Base-by-base conservation (phyloP, 2,329 filamentous ascomycete species). In the Aspergillus ochraceoroseus region DNA sequence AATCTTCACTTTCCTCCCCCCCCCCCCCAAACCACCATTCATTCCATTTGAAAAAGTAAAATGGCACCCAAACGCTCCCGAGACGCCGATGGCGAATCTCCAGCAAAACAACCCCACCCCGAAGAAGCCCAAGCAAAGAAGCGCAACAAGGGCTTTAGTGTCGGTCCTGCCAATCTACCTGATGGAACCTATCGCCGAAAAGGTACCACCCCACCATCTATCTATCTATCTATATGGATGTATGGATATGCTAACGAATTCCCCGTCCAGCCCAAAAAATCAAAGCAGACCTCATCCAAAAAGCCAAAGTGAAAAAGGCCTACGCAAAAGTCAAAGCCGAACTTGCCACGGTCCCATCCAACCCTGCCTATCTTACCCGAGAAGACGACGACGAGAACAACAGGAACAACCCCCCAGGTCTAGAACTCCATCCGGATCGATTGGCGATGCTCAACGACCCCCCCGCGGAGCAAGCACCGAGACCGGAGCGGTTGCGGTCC, bases 291-390 rank as follows among this genome's bases (percentile, higher is more conserved):
- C 71, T 95, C 41, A 95, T 96, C 56, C 80, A 88, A 64, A 94
- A 92, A 64, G 88, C 89, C 46, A 95, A 95, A 66, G 75, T 95
- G 48, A 92, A 90, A 68, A 94, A 95, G 66, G 79, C 85, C 28
- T 95, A 95, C 61, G 85, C 84, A 48, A 95, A 95, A 66, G 72
- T 95, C 49, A 90, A 89, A 65, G 68, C 71, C 32, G 73, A 79
- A 59, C 63, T 70, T 26, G 63, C 62, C 26, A 53, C 59, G 25
- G 53, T 53, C 47, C 54, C 7, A 44, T 49, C 30, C 61, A 57
- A 55, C 55, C 67, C 44, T 46, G 63, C 50, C 57, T 68, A 39
- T 18, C 20, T 26, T 53, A 46, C 41, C 31, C 51, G 52, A 41
- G 52, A 63, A 33, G 58, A 65, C 37, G 47, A 57, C 12, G 29